phyloP scores from a whole-genome alignment of 2,329 filamentous ascomycete genomes.

The Teratosphaeria epicoccoides region DNA sequence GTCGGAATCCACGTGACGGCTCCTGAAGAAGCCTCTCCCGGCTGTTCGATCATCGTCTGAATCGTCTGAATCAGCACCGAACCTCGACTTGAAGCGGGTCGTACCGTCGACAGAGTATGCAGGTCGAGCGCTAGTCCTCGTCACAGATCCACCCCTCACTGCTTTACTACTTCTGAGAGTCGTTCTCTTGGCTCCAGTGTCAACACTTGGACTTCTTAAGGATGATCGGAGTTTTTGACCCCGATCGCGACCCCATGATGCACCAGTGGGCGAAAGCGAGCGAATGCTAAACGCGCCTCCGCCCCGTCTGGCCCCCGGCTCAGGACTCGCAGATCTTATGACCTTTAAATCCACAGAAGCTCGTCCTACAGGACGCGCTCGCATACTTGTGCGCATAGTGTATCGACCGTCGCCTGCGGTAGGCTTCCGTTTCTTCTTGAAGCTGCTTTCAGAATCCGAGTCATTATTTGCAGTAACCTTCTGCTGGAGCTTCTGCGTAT shows the following conservation, averaged over 20 bases:
- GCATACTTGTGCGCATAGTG: conserved; percentile 65
- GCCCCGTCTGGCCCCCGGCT: conserved; percentile 17
- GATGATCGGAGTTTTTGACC: conserved; percentile 16
- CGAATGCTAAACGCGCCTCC: conserved; percentile 48
- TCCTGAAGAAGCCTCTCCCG: conserved; percentile 28
- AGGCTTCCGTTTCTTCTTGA: conserved; percentile 46
- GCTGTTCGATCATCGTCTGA: conserved; percentile 30
- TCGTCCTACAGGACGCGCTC: conserved; percentile 35
- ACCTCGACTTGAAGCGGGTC: conserved; percentile 41
- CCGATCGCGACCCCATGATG: conserved; percentile 32
- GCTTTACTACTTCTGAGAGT: conserved; percentile 11
- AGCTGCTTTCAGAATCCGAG: conserved; percentile 57
- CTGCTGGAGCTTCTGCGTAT: conserved; percentile 16
- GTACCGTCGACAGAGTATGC: conserved; percentile 3
- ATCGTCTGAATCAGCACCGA: conserved; percentile 59
- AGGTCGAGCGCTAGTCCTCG: neutral
- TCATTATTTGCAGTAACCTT: conserved; percentile 32
- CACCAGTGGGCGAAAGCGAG: conserved; percentile 56
- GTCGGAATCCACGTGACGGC: conserved; percentile 40
- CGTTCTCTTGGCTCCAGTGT: conserved; percentile 9
- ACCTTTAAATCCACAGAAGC: conserved; percentile 9
- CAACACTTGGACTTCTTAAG: conserved; percentile 18
- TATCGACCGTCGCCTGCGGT: conserved; percentile 33
- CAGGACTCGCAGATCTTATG: conserved; percentile 33
- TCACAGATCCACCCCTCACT: neutral